These are phyloP conservation scores for Climacium dendroides DNA, from an alignment of 225 moss, liverwort and hornwort genomes.

Conservation along the genomic window DNA sequence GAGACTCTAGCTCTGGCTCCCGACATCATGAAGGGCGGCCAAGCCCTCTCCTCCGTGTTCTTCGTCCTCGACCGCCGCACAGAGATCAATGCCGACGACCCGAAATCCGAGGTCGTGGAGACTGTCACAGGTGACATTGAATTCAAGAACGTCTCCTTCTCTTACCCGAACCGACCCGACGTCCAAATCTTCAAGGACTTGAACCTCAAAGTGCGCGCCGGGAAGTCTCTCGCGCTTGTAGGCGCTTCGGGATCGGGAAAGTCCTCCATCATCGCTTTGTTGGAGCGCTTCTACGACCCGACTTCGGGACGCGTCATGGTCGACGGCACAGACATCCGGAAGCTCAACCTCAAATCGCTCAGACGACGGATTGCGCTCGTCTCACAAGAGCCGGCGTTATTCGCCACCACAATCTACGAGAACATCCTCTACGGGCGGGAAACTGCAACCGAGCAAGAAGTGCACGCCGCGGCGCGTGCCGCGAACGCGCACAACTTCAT, in stretches of 20 bases:
- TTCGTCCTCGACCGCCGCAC: slow-evolving; percentile 35
- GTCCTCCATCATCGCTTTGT: slow-evolving; percentile 22
- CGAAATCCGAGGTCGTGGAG: slow-evolving; percentile 1
- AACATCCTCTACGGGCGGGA: slow-evolving; percentile 42
- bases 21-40: slow-evolving; percentile 31
- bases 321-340: slow-evolving; percentile 21
- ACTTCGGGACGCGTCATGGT: slow-evolving; percentile 17
- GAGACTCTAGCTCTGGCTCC: slow-evolving; percentile 40
- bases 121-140: slow-evolving; percentile 23
- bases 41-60: slow-evolving; percentile 34
- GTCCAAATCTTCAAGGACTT: slow-evolving; percentile 29
- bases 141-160: slow-evolving; percentile 21
- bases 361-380: slow-evolving; percentile 28
- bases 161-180: slow-evolving; percentile 29
- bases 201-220: slow-evolving; percentile 22
- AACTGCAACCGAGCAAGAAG: slow-evolving; percentile 30
- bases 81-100: slow-evolving; percentile 29
- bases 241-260: slow-evolving; percentile 44
- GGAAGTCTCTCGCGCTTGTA: slow-evolving; percentile 35
- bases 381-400: slow-evolving; percentile 38
- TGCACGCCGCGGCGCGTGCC: slow-evolving; percentile 29
- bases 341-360: slow-evolving; percentile 19
- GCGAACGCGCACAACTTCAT: slow-evolving; percentile 46
- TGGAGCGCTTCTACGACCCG: slow-evolving; percentile 45
- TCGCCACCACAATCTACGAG: slow-evolving; percentile 42